phyloP scores from a whole-genome alignment of 2,329 filamentous ascomycete genomes.

The Colletotrichum sp. region DNA sequence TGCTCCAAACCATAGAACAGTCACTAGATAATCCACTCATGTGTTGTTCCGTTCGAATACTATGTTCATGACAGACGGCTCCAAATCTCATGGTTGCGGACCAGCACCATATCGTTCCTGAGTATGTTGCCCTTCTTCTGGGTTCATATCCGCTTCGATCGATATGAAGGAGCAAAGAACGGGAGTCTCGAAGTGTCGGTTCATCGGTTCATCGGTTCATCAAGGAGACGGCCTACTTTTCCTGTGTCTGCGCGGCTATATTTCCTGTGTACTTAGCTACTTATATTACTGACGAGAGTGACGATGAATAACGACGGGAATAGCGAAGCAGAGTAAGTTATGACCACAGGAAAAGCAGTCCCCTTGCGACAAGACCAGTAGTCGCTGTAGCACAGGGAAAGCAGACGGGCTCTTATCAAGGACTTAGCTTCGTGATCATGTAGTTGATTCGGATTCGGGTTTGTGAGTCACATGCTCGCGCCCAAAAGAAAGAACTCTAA shows the following conservation, averaged over 20 bases:
- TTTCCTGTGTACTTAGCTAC: not conserved
- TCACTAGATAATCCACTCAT: not conserved
- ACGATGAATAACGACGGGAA: rapidly evolving
- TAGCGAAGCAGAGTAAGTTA: not conserved
- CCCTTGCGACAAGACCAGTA: rapidly evolving
- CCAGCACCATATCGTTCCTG: not conserved
- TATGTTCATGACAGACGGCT: not conserved
- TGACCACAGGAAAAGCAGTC: not conserved
- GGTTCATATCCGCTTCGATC: not conserved
- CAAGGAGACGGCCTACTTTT: not conserved
- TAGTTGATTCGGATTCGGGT: not conserved
- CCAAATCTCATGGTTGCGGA: not conserved
- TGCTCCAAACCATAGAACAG: not conserved
- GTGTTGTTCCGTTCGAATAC: not conserved
- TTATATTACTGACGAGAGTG: not conserved
- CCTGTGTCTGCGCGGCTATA: not conserved
- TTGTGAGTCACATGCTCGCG: not conserved
- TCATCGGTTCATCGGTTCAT: not conserved
- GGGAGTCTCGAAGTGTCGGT: not conserved
- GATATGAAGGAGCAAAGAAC: not conserved
- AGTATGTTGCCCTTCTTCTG: not conserved
- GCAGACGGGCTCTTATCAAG: not conserved
- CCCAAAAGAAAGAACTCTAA: rapidly evolving
- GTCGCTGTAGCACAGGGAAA: not conserved
- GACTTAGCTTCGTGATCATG: not conserved